Conservation (phyloP, 73 alveolate genomes). For the Paramecium primaurelia region DNA sequence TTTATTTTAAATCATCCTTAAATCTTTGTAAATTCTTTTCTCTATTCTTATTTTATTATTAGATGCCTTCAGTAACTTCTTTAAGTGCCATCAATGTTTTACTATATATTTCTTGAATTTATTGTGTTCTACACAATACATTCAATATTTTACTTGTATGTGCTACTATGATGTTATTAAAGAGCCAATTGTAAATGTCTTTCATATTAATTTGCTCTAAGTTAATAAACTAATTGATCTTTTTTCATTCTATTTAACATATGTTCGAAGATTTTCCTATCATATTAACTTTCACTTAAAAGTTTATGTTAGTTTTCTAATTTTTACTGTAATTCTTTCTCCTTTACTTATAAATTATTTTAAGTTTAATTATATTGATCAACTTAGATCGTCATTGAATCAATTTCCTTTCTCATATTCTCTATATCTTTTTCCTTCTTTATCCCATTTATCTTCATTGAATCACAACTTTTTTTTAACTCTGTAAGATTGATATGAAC, state of each 20-base stretch:
- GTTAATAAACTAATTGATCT: not conserved
- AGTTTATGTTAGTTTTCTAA: not conserved
- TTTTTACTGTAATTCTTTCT: not conserved
- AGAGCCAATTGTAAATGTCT: not conserved
- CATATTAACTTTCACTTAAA: not conserved
- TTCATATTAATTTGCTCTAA: conserved; percentile 45
- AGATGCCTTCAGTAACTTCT: not conserved
- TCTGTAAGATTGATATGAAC: conserved; percentile 29
- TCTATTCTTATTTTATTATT: conserved; percentile 49
- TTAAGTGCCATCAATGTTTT: not conserved
- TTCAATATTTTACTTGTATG: not conserved
- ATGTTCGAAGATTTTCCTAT: conserved; percentile 45
- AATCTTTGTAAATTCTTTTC: conserved; percentile 46
- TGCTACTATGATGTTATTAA: not conserved
- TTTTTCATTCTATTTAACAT: conserved; percentile 52
- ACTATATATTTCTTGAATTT: conserved; percentile 14
- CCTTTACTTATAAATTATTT: not conserved
- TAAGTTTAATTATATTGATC: not conserved
- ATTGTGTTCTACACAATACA: not conserved
- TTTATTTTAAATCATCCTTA: conserved; percentile 30
- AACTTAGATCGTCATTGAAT: not conserved
- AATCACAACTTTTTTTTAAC: conserved; percentile 41
- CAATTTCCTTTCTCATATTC: conserved; percentile 39
- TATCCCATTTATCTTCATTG: not conserved
- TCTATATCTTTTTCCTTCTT: not conserved